Base-by-base conservation (phyloP, 2,329 filamentous ascomycete genomes). In the Ceratocystiopsis brevicomis region DNA sequence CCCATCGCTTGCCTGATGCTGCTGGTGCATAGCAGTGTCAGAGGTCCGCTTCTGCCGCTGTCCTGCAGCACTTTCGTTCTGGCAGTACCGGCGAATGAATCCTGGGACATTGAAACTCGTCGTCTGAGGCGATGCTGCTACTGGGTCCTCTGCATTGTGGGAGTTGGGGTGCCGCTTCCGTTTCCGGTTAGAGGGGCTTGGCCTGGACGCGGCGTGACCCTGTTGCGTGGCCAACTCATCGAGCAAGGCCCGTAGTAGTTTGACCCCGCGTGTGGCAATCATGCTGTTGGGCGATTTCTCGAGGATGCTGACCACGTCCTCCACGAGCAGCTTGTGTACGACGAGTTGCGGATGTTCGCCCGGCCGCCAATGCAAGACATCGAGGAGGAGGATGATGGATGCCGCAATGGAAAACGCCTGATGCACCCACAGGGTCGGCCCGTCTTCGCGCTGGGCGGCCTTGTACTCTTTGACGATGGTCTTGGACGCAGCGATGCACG, bases 401-500 rank as follows among this genome's bases (percentile, higher is more conserved):
- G 54, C 54, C 2, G 52, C 53, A 2, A 57, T 52, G 2, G 53
- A 45, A 37, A 56, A 57, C 1, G 55, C 55, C 32, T 55, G 53
- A 25, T 56, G 49, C 4, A 52, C 51, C 55, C 55, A 56, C 1
- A 57, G 41, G 13, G 51, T 42, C 1, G 53, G 52, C 2, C 43
- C 46, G 19, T 50, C 49, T 16, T 53, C 52, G 4, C 50, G 44
- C 5, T 46, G 42, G 15, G 49, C 49, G 2, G 18, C 32, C 41
- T 49, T 50, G 42, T 52, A 52, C 42, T 56, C 54, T 12, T 52
- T 53, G 51, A 63, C 47, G 39, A 62, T 62, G 2, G 60, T 62
- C 52, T 57, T 60, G 15, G 59, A 55, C 3, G 60, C 59, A 0
- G 59, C 56, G 13, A 61, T 51, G 40, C 59, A 62, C 1, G 59